A percentile compares a stretch with the other conserved stretches of the same genome.
phyloP scores from a whole-genome alignment of 345 rosid species.

The Lepidium africanum region DNA sequence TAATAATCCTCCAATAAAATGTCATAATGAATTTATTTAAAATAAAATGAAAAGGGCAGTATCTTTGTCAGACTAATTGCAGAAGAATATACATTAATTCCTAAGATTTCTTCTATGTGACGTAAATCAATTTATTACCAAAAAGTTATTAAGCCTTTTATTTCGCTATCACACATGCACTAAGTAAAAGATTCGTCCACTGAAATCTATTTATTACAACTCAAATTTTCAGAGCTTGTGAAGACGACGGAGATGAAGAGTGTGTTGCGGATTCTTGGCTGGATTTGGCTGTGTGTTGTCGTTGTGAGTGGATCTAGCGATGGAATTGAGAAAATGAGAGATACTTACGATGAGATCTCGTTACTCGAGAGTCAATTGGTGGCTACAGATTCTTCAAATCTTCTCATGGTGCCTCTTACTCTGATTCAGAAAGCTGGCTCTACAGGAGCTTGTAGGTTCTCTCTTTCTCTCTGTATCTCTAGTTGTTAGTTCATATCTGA shows the following conservation, averaged over 20 bases:
- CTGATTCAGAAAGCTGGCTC: constrained; percentile 76
- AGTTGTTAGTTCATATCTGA: background rate
- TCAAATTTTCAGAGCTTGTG: background rate
- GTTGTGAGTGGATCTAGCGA: constrained; percentile 38
- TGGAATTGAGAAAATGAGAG: constrained; percentile 25
- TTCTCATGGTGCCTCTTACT: constrained; percentile 68
- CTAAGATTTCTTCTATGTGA: background rate
- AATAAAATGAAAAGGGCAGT: background rate
- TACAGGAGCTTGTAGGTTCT: constrained; percentile 86
- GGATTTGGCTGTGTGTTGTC: background rate
- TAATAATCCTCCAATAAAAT: background rate
- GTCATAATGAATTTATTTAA: background rate
- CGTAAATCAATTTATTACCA: constrained; percentile 6
- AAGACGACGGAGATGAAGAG: background rate
- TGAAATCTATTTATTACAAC: background rate
- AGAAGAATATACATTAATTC: background rate
- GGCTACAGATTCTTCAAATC: constrained; percentile 25
- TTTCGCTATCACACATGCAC: constrained; percentile 7
- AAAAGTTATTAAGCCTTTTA: background rate
- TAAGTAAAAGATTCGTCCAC: background rate
- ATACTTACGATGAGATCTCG: constrained; percentile 27
- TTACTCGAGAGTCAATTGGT: constrained; percentile 21
- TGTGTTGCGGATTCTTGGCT: background rate
- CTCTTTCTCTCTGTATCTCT: background rate
- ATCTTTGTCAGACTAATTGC: background rate